Evolutionary conservation across 2,329 filamentous ascomycete species (phyloP).

Genomic region (Juglanconis juglandina): DNA sequence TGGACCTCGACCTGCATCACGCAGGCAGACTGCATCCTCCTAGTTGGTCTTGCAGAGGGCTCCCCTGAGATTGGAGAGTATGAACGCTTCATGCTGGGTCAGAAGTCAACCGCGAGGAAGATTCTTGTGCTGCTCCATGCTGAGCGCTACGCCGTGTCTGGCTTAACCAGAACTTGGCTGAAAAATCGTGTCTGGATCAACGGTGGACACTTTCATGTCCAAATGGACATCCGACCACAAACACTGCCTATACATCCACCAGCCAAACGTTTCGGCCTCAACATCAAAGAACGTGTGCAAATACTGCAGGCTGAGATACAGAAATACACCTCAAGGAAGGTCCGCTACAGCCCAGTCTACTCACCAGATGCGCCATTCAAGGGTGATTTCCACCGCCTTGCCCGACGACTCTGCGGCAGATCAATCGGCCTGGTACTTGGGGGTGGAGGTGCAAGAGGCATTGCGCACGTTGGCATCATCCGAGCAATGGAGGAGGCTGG

Average conservation of each 20-base stretch:
- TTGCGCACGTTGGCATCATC: slow-evolving; percentile 91
- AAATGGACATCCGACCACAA: slow-evolving; percentile 83
- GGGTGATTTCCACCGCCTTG: slow-evolving; percentile 91
- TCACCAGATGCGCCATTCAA: slow-evolving; percentile 91
- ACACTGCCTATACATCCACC: slow-evolving; percentile 73
- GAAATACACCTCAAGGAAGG: slow-evolving; percentile 91
- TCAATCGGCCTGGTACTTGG: slow-evolving; percentile 92
- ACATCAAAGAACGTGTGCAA: slow-evolving; percentile 88
- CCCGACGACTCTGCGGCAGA: slow-evolving; percentile 84
- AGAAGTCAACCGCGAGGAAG: slow-evolving; percentile 94
- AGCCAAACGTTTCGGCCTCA: slow-evolving; percentile 75
- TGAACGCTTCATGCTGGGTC: slow-evolving; percentile 90
- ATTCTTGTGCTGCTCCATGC: slow-evolving; percentile 85
- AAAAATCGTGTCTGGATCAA: slow-evolving; percentile 96
- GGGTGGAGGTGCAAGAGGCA: slow-evolving; percentile 86
- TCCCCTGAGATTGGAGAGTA: slow-evolving; percentile 93
- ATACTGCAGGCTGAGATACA: slow-evolving; percentile 95
- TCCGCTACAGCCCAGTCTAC: slow-evolving; percentile 85
- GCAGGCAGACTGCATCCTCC: slow-evolving; percentile 91
- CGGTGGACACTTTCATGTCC: slow-evolving; percentile 93
- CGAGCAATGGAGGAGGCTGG: slow-evolving; percentile 92
- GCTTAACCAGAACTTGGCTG: slow-evolving; percentile 84
- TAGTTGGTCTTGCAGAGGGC: slow-evolving; percentile 86
- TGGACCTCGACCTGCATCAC: slow-evolving; percentile 98
- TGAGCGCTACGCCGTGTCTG: slow-evolving; percentile 81